Evolutionary conservation across 108 stramenopile genomes (phyloP).

Genomic region (Pseudonitzschia delicatissima): DNA sequence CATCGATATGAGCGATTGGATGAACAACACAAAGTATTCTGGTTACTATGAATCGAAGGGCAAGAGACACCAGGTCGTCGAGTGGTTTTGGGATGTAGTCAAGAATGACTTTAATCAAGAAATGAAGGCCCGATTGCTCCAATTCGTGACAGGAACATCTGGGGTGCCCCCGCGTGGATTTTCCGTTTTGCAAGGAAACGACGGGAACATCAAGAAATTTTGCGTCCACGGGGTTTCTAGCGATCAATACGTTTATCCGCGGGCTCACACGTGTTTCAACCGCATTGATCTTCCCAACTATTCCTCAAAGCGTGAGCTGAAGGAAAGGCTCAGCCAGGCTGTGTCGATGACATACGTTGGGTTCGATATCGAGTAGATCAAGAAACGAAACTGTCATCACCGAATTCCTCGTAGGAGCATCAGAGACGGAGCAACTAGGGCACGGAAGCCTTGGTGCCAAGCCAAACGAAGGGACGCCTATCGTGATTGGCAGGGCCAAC

Average conservation of each 20-base stretch:
- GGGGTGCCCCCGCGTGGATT: slow-evolving; percentile 97
- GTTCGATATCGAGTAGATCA: slow-evolving; percentile 85
- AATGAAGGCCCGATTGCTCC: slow-evolving; percentile 90
- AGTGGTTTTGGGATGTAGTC: slow-evolving; percentile 96
- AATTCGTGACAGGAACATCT: slow-evolving; percentile 94
- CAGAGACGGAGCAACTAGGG: no score
- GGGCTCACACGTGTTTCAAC: slow-evolving; percentile 97
- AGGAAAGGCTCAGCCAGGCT: slow-evolving; percentile 73
- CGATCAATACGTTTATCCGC: slow-evolving; percentile 67
- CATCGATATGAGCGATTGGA: slow-evolving; percentile 93
- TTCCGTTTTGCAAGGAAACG: slow-evolving; percentile 89
- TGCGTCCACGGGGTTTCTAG: slow-evolving; percentile 85
- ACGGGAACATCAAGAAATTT: slow-evolving; percentile 93
- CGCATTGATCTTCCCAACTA: slow-evolving; percentile 91
- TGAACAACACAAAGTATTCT: slow-evolving; percentile 84
- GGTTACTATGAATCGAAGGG: slow-evolving; percentile 65
- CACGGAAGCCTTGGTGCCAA: no score
- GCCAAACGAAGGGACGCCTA: no score
- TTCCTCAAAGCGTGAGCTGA: slow-evolving; percentile 60
- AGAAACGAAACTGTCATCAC: no score
- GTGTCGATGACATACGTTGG: slow-evolving; percentile 77
- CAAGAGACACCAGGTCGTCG: slow-evolving; percentile 52
- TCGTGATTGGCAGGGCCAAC: no score
- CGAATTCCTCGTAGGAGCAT: no score
- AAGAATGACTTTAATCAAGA: slow-evolving; percentile 91